Base-by-base conservation (phyloP, 192 early-diverging fungal genomes). In the Coemansia sp. region DNA sequence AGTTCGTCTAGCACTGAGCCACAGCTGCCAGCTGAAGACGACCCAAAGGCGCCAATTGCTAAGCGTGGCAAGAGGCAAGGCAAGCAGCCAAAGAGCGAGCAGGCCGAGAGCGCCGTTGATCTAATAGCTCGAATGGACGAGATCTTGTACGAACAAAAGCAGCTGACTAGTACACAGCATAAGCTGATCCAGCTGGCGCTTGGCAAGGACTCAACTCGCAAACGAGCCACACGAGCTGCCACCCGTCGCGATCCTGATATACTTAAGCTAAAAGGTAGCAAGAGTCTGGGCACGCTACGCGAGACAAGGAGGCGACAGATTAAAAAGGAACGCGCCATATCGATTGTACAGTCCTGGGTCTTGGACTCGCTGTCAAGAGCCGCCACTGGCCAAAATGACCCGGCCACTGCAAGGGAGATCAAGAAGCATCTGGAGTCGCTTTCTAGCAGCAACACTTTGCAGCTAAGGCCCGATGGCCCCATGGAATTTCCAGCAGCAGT, bases 251-350 rank as follows among this genome's bases (percentile, higher is more conserved):
- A 69, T 24, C 5, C 48, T 3, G 64, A 38, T 37, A 63, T 56
- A 53, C 69, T 82, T n/a, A 13, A 38, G 55, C 48, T 35, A 23
- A 66, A 59, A 37, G 60, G 57, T 4, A 60, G 40, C 26, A 48
- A 45, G 39, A 59, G 53, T 20, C 67, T 82, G 50, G 36, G 64
- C 43, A 39, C 59, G 10, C 21, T 69, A 9, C 79, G 79, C 42
- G 79, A 82, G 36, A 24, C 57, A 42, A 65, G 67, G 51, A 66
- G 79, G 20, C 66, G 79, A n/a, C 64, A 73, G 31, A 62, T 76
- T 36, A 82, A 82, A 21, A 82, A 82, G 56, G 79, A 82, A 58
- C 74, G 79, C 57, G 55, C 79, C 7, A 67, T 82, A 31, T 59
- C 67, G 2, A 64, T 76, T 37, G 73, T 82, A 9, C 79, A 82